Evolutionary conservation across 78 protist genomes (phyloP).

Genomic region (Dictyostelium purpureum): DNA sequence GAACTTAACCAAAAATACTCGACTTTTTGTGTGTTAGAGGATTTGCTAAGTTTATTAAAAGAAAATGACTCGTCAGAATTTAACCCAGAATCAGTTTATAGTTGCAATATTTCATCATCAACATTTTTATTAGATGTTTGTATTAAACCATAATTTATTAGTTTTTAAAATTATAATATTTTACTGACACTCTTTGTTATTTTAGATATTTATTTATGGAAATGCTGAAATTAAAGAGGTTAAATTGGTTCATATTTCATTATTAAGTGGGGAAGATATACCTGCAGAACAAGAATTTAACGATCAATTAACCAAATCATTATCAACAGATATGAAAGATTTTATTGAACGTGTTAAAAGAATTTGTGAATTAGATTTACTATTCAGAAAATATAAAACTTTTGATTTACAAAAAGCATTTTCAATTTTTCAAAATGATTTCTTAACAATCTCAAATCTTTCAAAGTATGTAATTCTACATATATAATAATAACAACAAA

Average conservation of each 20-base stretch:
- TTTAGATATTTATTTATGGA: constrained; percentile 32
- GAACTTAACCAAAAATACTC: constrained; percentile 44
- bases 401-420: constrained; percentile 46
- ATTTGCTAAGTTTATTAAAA: background rate
- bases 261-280: background rate
- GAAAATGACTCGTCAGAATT: background rate
- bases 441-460: background rate
- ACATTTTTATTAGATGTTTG: constrained; percentile 56
- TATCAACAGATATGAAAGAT: constrained; percentile 24
- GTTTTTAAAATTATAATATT: background rate
- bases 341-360: background rate
- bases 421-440: constrained; percentile 34
- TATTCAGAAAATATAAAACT: constrained; percentile 40
- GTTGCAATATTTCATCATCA: constrained; percentile 62
- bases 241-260: constrained; percentile 34
- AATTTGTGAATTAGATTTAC: constrained; percentile 48
- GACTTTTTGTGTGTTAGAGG: constrained; percentile 42
- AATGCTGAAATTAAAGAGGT: constrained; percentile 52
- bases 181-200: background rate
- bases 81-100: background rate
- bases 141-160: too few relatives aligned
- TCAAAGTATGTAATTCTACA: constrained; percentile 11
- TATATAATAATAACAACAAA: background rate
- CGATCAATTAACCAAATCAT: constrained; percentile 7
- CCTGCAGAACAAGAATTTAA: background rate